These are phyloP conservation scores for Fusarium austroafricanum DNA, from an alignment of 2,329 filamentous ascomycete genomes.

Conservation along the genomic window DNA sequence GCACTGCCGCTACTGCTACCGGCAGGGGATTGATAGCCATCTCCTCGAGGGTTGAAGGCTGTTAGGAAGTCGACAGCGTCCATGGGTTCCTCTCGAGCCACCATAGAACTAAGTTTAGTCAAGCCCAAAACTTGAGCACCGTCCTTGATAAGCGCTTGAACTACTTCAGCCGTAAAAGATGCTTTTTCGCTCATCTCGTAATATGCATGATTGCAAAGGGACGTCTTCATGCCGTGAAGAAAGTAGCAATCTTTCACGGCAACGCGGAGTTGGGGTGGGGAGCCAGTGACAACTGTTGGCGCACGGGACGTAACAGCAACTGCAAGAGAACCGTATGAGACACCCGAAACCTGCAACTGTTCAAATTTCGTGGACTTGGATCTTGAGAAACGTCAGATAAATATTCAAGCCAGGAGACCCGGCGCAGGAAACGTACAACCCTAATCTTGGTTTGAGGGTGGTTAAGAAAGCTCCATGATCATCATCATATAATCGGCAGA, in stretches of 20 bases:
- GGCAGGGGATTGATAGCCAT: constrained; percentile 59
- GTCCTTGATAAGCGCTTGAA: rapidly evolving
- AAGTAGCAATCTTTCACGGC: not conserved
- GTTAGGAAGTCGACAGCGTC: constrained; percentile 50
- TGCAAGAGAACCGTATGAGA: too few species aligned
- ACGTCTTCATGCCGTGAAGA: not conserved
- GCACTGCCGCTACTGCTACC: constrained; percentile 58
- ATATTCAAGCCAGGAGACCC: rapidly evolving
- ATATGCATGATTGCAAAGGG: not conserved
- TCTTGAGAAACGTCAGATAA: not conserved
- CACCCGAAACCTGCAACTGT: not conserved
- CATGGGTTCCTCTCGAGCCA: not conserved
- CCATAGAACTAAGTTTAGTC: not conserved
- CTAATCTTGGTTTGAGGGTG: not conserved
- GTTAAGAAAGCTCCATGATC: not conserved
- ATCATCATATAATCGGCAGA: not conserved
- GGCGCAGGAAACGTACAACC: rapidly evolving
- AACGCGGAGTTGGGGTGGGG: too few species aligned
- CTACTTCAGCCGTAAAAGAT: rapidly evolving
- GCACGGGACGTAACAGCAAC: not conserved
- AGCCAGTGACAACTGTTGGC: not conserved
- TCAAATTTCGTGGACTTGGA: not conserved
- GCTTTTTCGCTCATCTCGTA: not conserved
- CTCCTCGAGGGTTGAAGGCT: constrained; percentile 59
- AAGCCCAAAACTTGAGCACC: not conserved